A percentile compares a stretch with the other conserved stretches of the same genome.
Conservation (phyloP, 2,329 filamentous ascomycete species). For the Phialocephala sp. region DNA sequence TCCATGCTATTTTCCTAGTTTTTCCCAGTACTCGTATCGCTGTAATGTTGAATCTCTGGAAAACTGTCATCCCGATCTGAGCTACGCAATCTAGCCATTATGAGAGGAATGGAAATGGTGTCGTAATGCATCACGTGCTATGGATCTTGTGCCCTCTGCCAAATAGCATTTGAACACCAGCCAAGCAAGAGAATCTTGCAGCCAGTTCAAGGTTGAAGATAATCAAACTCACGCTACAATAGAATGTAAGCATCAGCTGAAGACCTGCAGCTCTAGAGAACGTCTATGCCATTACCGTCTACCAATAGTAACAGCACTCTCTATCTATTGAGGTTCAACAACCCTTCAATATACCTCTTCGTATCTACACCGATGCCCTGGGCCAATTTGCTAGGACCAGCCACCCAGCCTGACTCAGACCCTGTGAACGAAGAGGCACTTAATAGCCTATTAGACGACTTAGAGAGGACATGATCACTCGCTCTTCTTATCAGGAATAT, state of each 20-base stretch:
- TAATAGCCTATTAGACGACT: conserved; percentile 26
- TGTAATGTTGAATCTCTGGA: no score
- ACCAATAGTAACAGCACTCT: not conserved
- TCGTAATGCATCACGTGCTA: no score
- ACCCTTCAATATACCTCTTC: conserved; percentile 73
- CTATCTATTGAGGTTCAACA: conserved; percentile 61
- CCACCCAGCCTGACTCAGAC: conserved; percentile 52
- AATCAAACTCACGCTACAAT: no score
- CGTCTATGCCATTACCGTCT: not conserved
- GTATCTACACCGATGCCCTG: conserved; percentile 81
- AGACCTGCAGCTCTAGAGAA: not conserved
- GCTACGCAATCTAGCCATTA: no score
- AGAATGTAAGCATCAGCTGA: not conserved
- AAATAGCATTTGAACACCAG: no score
- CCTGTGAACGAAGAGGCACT: conserved; percentile 39
- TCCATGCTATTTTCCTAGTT: no score
- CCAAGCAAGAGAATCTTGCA: no score
- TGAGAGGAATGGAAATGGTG: no score
- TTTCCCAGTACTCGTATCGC: no score
- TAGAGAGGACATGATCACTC: conserved; percentile 54
- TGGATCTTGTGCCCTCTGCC: no score
- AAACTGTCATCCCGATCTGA: no score
- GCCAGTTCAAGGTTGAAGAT: no score
- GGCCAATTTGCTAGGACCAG: conserved; percentile 64
- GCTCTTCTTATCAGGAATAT: conserved; percentile 66